Evolutionary conservation across 805 yeast species (phyloP), one percentile per base, ranked within the genome.

Genomic region (Metschnikowia aberdeeniae): DNA sequence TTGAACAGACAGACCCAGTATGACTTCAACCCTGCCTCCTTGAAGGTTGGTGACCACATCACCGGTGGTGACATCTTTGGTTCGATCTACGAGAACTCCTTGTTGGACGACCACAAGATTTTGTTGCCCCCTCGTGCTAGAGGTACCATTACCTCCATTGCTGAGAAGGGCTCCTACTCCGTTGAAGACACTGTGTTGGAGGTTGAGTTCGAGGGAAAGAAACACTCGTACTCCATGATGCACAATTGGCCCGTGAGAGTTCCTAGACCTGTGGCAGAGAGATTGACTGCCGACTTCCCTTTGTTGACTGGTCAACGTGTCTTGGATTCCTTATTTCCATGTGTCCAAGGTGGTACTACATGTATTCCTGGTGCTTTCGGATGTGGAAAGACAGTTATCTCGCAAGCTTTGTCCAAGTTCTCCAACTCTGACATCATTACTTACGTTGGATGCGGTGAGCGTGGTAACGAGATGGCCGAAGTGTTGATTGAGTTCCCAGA

Each of bases 351-450:
- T 75, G 99, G 99, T 76, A 93, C 99, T 33, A 93, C 99, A 30
- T 95, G 99, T 85, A 93, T 93, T 67, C 99, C 99, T 38, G 99
- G 99, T 73, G 99, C 99, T 53, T 93, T 93, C 61, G 99, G 99
- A 54, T 93, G 98, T 73, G 99, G 99, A 70, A 93, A 90, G 68
- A 92, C 99, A 10, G 99, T 92, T 61, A 92, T 92, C 66, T 92
- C 99, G 26, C 99, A 92, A 75, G 89, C 98, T 1, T 77, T 93
- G 65, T 92, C 98, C 54, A 93, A 93, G 70, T 93, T 83, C 73
- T 93, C 99, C 49, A 93, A 93, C 79, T 93, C 98, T 17, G 99
- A 93, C 68, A 86, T 89, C 46, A 93, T 93, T 64, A 86, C 92
- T 62, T 93, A 93, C 62, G 96, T 89, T 45, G 99, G 98, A 34